Evolutionary conservation across 1,139 yeast genomes (phyloP), one percentile per base, ranked within the genome.

Genomic region (Candida sojae): DNA sequence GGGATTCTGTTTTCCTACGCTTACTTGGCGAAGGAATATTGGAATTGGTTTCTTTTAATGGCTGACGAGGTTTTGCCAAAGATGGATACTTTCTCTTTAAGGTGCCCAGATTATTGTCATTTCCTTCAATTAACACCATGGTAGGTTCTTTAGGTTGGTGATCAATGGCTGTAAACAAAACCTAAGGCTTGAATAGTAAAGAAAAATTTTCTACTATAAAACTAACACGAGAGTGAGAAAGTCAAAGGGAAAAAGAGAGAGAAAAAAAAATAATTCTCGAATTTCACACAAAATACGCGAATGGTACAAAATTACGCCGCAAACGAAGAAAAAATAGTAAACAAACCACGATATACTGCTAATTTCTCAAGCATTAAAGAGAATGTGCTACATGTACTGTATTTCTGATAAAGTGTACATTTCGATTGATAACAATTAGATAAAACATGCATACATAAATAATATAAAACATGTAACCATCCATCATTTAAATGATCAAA

Each of bases 1-100:
- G 41, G 38, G 46, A 38, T n/a, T 38, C 46, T n/a, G 32, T 31
- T 34, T 37, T 42, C 6, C 37, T 34, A 10, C 41, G 33, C 31
- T 49, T 48, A 23, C 31, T 39, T 25, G 79, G 79, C 25, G 73
- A 67, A 3, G 79, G 78, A 25, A 75, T 59, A 50, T 75, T 75
- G 23, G 70, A 67, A 52, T 67, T 69, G 25, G 80, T 69, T 55
- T 75, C 80, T 56, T 67, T 67, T 50, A 75, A 66, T 4, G 80
- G 80, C 33, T 66, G 64, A 50, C 80, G 57, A n/a, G 65, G 54
- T 45, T 53, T 50, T 26, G 51, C 48, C 39, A 55, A 43, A 2
- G 58, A 55, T n/a, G 54, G 44, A 37, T 50, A 50, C 25, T 51
- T 49, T 43, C 51, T 52, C 46, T 53, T 55, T 6, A 51, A 42